A percentile compares a stretch with the other conserved stretches of the same genome.
Evolutionary conservation across 495 filamentous ascomycete genomes (phyloP).

Genomic region (Collariella sp.): DNA sequence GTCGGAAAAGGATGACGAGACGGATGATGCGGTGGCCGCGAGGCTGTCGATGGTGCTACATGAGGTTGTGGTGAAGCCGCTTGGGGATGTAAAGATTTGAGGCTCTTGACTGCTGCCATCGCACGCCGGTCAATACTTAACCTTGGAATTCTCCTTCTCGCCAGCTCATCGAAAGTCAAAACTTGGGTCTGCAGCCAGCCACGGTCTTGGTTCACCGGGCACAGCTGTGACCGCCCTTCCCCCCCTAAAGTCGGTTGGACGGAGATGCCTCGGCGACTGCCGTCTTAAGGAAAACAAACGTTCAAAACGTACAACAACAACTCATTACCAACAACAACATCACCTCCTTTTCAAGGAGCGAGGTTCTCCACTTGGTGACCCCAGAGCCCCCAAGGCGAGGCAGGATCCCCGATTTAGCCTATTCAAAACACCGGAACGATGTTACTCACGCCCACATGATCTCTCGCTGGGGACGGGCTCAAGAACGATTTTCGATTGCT

Average conservation of each 20-base stretch:
- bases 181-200: too few species aligned
- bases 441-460: conserved; percentile 4
- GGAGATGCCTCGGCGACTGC: not conserved
- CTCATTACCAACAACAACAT: not conserved
- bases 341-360: not conserved
- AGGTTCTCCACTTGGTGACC: not conserved
- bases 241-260: not conserved
- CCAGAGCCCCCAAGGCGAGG: not conserved
- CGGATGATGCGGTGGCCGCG: conserved; percentile 25
- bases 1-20: conserved; percentile 27
- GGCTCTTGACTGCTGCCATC: not conserved
- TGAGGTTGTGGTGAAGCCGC: conserved; percentile 31
- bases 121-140: not conserved
- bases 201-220: too few species aligned
- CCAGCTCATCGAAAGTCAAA: too few species aligned
- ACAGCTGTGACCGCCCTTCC: too few species aligned
- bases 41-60: conserved; percentile 27
- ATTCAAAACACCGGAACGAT: conserved; percentile 7
- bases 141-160: not conserved
- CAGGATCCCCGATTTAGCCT: conserved; percentile 13
- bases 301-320: not conserved
- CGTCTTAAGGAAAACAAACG: not conserved
- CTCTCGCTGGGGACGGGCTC: not conserved
- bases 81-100: conserved; percentile 29
- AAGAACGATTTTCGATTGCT: not conserved